phyloP scores from a whole-genome alignment of 495 filamentous ascomycete genomes.

The Penicillium cataractarum region DNA sequence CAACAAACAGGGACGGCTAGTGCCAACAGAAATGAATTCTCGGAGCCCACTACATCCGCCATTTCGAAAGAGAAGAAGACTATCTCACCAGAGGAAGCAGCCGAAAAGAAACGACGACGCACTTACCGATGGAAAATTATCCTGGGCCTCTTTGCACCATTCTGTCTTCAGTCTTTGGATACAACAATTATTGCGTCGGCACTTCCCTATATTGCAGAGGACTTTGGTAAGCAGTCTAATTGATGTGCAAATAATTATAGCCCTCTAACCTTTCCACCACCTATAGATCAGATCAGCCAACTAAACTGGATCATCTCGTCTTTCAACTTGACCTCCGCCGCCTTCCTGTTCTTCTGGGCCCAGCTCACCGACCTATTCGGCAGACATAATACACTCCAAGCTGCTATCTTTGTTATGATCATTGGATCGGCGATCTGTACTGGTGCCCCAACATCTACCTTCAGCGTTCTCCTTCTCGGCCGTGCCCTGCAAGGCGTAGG shows the following conservation, averaged over 20 bases:
- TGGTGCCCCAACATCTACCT: slow-evolving; percentile 50
- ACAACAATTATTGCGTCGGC: slow-evolving; percentile 64
- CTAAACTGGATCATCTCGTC: slow-evolving; percentile 67
- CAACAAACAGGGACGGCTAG: not conserved
- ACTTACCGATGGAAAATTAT: slow-evolving; percentile 59
- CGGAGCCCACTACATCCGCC: not conserved
- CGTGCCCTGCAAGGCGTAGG: slow-evolving; percentile 60
- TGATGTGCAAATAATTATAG: too few relatives aligned
- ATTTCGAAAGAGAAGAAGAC: not conserved
- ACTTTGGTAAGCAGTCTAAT: slow-evolving; percentile 62
- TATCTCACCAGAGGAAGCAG: slow-evolving; percentile 12
- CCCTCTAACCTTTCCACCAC: not conserved
- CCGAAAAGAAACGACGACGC: slow-evolving; percentile 15
- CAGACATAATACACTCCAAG: slow-evolving; percentile 51
- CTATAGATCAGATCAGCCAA: slow-evolving; percentile 54
- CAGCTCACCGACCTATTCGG: slow-evolving; percentile 64
- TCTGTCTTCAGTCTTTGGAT: slow-evolving; percentile 55
- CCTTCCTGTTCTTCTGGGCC: slow-evolving; percentile 64
- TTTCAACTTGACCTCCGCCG: slow-evolving; percentile 62
- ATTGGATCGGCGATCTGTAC: slow-evolving; percentile 56
- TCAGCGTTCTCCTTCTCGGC: slow-evolving; percentile 59
- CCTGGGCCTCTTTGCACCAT: slow-evolving; percentile 55
- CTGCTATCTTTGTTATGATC: slow-evolving; percentile 51
- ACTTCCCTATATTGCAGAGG: slow-evolving; percentile 58
- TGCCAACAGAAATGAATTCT: not conserved